Evolutionary conservation across 352 stramenopile genomes (phyloP), one percentile per base, ranked within the genome.

Genomic region (Pythium dissotocum): DNA sequence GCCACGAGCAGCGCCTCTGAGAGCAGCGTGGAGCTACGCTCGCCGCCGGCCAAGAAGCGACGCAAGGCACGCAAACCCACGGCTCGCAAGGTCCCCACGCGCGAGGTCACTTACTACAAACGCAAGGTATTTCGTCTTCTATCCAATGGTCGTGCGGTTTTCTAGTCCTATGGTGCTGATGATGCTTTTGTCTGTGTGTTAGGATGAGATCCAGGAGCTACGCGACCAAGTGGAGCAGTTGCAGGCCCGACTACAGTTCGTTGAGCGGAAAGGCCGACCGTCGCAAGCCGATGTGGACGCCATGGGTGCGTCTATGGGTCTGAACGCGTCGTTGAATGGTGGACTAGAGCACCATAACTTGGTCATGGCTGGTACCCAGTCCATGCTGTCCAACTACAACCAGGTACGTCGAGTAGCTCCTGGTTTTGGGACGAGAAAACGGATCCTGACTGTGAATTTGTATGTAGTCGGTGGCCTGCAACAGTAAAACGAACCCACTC

Each of bases 161-260:
- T 24, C 21, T 24, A 24, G 21, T 24, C 21, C 21, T 24, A 24
- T 24, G 38, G 33, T 5, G 30, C 51, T 36, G 14, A 38, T 16
- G 35, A 51, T 24, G 6, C 2, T 8, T 7, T 8, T 26, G 10
- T 53, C 6, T 13, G 10, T 14, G 9, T 53, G 24, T 6, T 38
- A 62, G 56, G 56, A 62, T 40, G 26, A 40, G n/a, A 62, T 62
- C 36, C 33, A 18, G 12, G 32, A 62, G 18, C 38, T 62, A 13
- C 56, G 35, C 6, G 56, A 52, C 9, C 56, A 62, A 16, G 56
- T 52, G 13, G 35, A 33, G 21, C 14, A 40, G 35, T 38, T 62
- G 0, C 38, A 28, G 9, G 38, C 56, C 38, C 16, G 53, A 24
- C 40, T 62, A 2, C 32, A 62, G 9, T 24, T 24, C 21, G 21